Conservation (phyloP, 306 rosid genomes). For the Pueraria montana region DNA sequence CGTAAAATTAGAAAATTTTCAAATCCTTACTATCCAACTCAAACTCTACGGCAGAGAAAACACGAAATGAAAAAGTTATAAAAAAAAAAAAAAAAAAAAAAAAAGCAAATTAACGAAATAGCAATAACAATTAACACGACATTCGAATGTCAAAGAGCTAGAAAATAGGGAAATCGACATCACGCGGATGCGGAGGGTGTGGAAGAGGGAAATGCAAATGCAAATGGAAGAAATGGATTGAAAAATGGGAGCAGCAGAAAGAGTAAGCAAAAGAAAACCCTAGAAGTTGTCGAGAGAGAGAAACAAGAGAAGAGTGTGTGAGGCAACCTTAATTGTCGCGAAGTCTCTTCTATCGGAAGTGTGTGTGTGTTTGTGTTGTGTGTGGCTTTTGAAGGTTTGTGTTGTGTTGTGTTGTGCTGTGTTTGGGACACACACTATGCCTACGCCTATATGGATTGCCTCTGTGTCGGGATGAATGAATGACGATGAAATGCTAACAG, state of each 20-base stretch:
- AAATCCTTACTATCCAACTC: slow-evolving; percentile 13
- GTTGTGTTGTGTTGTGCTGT: background rate
- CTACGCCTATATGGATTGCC: background rate
- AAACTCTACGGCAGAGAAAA: background rate
- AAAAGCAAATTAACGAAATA: slow-evolving; percentile 26
- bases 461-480: background rate
- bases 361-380: background rate
- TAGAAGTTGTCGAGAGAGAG: slow-evolving; percentile 37
- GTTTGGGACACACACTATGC: background rate
- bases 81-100: background rate
- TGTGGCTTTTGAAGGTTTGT: background rate
- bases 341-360: background rate
- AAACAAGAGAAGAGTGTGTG: slow-evolving; percentile 14
- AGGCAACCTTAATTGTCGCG: slow-evolving; percentile 33
- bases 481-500: background rate
- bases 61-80: background rate
- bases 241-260: background rate
- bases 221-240: slow-evolving; percentile 19
- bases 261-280: slow-evolving; percentile 36
- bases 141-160: background rate
- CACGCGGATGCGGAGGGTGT: background rate
- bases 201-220: slow-evolving; percentile 11
- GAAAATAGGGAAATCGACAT: background rate
- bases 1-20: background rate
- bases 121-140: background rate